phyloP scores from a whole-genome alignment of 2,329 filamentous ascomycete genomes.

The Karstenula rhodostoma region DNA sequence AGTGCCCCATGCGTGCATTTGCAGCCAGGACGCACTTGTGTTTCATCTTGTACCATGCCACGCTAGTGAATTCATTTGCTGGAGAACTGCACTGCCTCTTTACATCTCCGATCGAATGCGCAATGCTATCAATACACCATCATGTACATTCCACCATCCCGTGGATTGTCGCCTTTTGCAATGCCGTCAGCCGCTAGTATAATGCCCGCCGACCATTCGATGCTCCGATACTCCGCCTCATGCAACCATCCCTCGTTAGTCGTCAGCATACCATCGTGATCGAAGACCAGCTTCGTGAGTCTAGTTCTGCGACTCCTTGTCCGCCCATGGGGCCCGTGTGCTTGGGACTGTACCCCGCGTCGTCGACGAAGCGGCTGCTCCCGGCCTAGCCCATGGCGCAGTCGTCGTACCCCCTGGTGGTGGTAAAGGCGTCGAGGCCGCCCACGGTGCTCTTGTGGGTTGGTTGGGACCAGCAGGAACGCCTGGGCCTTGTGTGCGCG shows the following conservation, averaged over 20 bases:
- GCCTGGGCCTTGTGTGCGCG: conserved; percentile 14
- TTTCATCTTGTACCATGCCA: conserved; percentile 23
- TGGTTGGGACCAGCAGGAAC: conserved; percentile 42
- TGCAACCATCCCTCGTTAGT: conserved; percentile 15
- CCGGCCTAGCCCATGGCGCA: conserved; percentile 38
- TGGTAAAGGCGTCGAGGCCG: conserved; percentile 29
- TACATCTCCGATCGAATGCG: conserved; percentile 13
- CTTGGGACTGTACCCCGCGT: conserved; percentile 18
- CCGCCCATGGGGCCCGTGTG: conserved; percentile 37
- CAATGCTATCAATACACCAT: conserved; percentile 19
- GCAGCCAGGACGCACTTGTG: conserved; percentile 24
- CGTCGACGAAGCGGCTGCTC: conserved; percentile 12
- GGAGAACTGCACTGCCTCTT: conserved; percentile 24
- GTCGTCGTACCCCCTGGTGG: conserved; percentile 27
- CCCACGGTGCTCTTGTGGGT: conserved; percentile 45
- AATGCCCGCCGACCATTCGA: conserved; percentile 15
- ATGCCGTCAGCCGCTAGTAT: conserved; percentile 5
- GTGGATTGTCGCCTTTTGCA: conserved; percentile 10
- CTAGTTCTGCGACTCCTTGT: conserved; percentile 22
- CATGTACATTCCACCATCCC: conserved; percentile 9
- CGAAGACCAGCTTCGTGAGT: conserved; percentile 11
- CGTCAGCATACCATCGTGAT: conserved; percentile 16
- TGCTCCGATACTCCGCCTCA: conserved; percentile 22
- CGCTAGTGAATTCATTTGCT: conserved; percentile 10
- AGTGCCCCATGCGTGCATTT: conserved; percentile 23